Conservation (phyloP, 805 yeast species). For the Diddensiella transvaalensis region DNA sequence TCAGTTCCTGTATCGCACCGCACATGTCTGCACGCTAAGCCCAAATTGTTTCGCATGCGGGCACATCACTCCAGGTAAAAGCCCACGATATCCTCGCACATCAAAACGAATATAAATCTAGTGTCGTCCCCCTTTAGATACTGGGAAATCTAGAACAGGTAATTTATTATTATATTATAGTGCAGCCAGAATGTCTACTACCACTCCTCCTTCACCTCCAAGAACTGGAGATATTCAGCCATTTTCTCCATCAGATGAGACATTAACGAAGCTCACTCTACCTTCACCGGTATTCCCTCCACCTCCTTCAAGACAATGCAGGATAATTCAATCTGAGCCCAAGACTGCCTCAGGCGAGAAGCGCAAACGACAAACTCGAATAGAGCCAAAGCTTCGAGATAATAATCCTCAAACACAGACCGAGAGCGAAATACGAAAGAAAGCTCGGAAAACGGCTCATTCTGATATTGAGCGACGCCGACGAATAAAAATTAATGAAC, state of each 20-base stretch:
- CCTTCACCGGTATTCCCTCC: slow-evolving; percentile 14
- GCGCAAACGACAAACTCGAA: slow-evolving; percentile 1
- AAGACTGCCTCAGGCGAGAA: neutral
- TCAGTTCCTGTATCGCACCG: neutral
- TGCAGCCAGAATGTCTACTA: too few relatives aligned
- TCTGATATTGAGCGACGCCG: slow-evolving; percentile 78
- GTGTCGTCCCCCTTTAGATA: too few relatives aligned
- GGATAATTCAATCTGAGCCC: slow-evolving; percentile 16
- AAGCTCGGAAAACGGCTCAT: slow-evolving; percentile 57
- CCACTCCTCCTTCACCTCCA: neutral
- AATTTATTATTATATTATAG: too few relatives aligned
- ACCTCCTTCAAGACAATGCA: slow-evolving; percentile 19
- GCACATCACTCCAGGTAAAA: neutral
- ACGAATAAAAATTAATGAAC: slow-evolving; percentile 73
- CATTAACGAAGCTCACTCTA: neutral
- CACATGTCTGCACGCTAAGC: neutral
- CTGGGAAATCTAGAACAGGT: too few relatives aligned
- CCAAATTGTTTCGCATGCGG: slow-evolving; percentile 3
- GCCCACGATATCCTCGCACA: too few relatives aligned
- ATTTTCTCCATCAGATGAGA: neutral
- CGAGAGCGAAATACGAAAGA: slow-evolving; percentile 38
- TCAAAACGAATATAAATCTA: too few relatives aligned
- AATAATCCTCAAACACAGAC: slow-evolving; percentile 10
- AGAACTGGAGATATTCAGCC: neutral
- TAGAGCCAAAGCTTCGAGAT: slow-evolving; percentile 4